phyloP scores from a whole-genome alignment of 495 filamentous ascomycete species.

The Cetradonia linearis region DNA sequence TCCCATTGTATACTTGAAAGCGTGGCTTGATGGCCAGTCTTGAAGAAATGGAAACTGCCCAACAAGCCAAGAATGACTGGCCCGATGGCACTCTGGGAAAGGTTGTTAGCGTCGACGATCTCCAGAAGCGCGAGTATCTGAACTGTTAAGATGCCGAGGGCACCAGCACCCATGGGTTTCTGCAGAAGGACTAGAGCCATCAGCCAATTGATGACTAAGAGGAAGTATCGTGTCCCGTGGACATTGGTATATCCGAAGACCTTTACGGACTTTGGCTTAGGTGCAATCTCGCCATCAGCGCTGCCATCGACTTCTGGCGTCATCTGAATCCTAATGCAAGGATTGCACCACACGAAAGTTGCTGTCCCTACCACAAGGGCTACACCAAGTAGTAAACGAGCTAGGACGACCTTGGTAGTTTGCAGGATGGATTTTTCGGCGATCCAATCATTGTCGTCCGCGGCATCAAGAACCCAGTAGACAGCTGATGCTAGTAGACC shows the following conservation, averaged over 20 bases:
- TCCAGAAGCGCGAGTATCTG: slow-evolving; percentile 83
- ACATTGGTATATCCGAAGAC: slow-evolving; percentile 88
- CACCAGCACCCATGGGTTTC: slow-evolving; percentile 88
- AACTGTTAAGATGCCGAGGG: slow-evolving; percentile 67
- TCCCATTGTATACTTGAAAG: slow-evolving; percentile 92
- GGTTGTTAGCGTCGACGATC: slow-evolving; percentile 67
- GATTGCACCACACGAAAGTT: slow-evolving; percentile 64
- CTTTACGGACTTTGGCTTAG: slow-evolving; percentile 49
- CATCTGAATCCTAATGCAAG: slow-evolving; percentile 54
- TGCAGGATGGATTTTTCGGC: slow-evolving; percentile 53
- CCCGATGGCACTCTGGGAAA: slow-evolving; percentile 64
- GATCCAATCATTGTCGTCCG: slow-evolving; percentile 84
- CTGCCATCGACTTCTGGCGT: slow-evolving; percentile 20
- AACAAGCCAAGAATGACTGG: slow-evolving; percentile 76
- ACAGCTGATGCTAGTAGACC: slow-evolving; percentile 65
- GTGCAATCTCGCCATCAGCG: slow-evolving; percentile 31
- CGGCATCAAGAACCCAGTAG: slow-evolving; percentile 85
- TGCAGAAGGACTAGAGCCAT: slow-evolving; percentile 69
- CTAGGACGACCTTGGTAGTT: slow-evolving; percentile 59
- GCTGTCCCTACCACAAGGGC: slow-evolving; percentile 57
- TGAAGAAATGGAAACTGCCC: slow-evolving; percentile 91
- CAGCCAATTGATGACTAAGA: slow-evolving; percentile 68
- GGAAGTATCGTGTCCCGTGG: slow-evolving; percentile 81
- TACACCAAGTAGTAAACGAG: slow-evolving; percentile 61
- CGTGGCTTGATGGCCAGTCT: slow-evolving; percentile 90